A percentile compares a stretch with the other conserved stretches of the same genome.
These are phyloP conservation scores for Verticillium dahliae DNA, from an alignment of 2,329 filamentous ascomycete species.

Conservation along the genomic window DNA sequence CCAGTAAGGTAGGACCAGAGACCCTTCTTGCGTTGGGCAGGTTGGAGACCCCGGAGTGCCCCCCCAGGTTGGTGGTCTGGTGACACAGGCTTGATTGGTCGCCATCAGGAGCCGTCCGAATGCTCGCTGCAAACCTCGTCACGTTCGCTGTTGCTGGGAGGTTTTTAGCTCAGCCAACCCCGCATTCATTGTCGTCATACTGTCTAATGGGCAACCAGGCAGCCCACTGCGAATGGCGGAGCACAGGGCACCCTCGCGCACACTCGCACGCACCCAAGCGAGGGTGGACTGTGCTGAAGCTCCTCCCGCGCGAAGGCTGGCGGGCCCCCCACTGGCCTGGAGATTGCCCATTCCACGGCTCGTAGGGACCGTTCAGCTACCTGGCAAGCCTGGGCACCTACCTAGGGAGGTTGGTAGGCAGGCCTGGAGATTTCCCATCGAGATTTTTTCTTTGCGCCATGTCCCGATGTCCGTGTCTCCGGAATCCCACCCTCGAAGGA, in stretches of 20 bases:
- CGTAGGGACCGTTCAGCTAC: not conserved
- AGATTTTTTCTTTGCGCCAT: not conserved
- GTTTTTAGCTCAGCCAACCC: not conserved
- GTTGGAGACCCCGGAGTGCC: not conserved
- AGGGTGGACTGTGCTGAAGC: not conserved
- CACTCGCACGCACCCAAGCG: not conserved
- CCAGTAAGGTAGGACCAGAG: not conserved
- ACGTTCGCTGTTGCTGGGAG: not conserved
- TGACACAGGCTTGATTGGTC: not conserved
- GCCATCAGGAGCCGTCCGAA: not conserved
- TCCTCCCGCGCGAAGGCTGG: not conserved
- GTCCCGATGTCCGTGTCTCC: not conserved
- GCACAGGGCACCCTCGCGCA: no score
- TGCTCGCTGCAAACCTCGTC: not conserved
- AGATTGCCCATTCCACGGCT: not conserved
- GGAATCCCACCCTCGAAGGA: not conserved
- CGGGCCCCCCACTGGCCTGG: not conserved
- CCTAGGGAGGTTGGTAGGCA: no score
- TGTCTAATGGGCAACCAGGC: not conserved
- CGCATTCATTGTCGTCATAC: constrained; percentile 1
- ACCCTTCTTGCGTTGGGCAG: not conserved
- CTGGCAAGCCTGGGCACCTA: no score
- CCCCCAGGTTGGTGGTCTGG: not conserved
- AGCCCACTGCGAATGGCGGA: not conserved
- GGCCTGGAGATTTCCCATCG: no score